A percentile compares a stretch with the other conserved stretches of the same genome.
These are phyloP conservation scores for Paraleonurus japonicus DNA, from an alignment of 257 asterid genomes.

Conservation along the genomic window DNA sequence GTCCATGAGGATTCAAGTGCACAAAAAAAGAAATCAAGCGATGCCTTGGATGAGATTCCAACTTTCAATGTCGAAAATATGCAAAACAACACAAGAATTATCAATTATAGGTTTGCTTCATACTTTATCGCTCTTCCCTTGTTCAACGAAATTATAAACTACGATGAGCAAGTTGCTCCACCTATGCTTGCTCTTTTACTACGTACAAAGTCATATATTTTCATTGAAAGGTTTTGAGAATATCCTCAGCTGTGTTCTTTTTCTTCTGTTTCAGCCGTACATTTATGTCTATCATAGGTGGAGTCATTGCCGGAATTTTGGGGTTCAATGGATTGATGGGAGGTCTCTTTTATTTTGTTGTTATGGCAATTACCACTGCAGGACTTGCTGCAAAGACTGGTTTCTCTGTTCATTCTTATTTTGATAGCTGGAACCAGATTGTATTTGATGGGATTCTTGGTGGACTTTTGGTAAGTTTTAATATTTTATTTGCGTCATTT, in stretches of 20 bases:
- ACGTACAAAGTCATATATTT: neutral
- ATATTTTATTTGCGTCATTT: neutral
- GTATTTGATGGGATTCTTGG: slow-evolving; percentile 74
- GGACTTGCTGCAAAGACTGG: slow-evolving; percentile 86
- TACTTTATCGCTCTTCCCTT: slow-evolving; percentile 3
- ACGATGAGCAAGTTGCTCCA: neutral
- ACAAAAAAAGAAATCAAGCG: slow-evolving; percentile 48
- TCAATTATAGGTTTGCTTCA: slow-evolving; percentile 60
- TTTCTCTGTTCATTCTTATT: slow-evolving; percentile 67
- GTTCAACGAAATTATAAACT: neutral
- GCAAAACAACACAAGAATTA: slow-evolving; percentile 66
- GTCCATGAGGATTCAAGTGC: slow-evolving; percentile 47
- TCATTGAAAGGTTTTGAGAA: neutral
- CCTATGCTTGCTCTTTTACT: neutral
- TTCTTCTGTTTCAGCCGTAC: slow-evolving; percentile 62
- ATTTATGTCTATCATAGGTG: slow-evolving; percentile 90
- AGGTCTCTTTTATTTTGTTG: slow-evolving; percentile 67
- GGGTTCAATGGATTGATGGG: slow-evolving; percentile 76
- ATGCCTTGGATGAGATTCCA: slow-evolving; percentile 52
- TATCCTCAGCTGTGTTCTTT: slow-evolving; percentile 22
- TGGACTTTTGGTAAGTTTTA: slow-evolving; percentile 70
- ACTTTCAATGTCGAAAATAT: slow-evolving; percentile 70
- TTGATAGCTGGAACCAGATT: slow-evolving; percentile 79
- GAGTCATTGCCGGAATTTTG: slow-evolving; percentile 76
- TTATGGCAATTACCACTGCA: slow-evolving; percentile 76